Percentiles rank a stretch among this genome's conserved stretches.
These are phyloP conservation scores for Aspergillus latus DNA, from an alignment of 2,329 filamentous ascomycete genomes.

Conservation along the genomic window DNA sequence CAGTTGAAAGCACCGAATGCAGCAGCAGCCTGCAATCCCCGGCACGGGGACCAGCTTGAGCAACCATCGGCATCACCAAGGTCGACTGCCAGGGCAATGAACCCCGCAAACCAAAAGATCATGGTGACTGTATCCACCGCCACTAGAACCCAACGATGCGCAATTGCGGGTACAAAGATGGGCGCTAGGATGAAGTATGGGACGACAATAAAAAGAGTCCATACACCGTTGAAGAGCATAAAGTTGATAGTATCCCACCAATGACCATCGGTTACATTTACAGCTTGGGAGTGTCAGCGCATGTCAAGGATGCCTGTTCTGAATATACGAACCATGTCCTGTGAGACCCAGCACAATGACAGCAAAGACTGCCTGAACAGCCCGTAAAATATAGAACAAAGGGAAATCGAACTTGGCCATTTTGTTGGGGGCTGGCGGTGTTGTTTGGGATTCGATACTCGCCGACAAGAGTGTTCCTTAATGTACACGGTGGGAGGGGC, in stretches of 20 bases:
- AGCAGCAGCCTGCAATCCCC: constrained; percentile 55
- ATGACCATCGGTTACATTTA: constrained; percentile 48
- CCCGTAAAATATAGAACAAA: constrained; percentile 55
- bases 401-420: constrained; percentile 6
- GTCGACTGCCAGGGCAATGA: constrained; percentile 71
- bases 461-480: background rate
- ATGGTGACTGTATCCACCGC: constrained; percentile 70
- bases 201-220: constrained; percentile 69
- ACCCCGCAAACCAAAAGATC: constrained; percentile 88
- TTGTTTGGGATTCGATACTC: background rate
- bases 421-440: background rate
- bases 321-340: constrained; percentile 62
- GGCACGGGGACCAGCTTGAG: constrained; percentile 59
- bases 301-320: background rate
- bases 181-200: constrained; percentile 69
- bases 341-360: constrained; percentile 74
- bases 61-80: constrained; percentile 55
- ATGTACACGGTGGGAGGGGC: background rate
- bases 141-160: constrained; percentile 66
- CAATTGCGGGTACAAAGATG: constrained; percentile 58
- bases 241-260: constrained; percentile 64
- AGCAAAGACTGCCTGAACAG: constrained; percentile 65
- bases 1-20: constrained; percentile 52
- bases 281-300: constrained; percentile 47
- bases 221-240: constrained; percentile 75